Conservation (phyloP, 176 grass and related monocot genomes). For the Pontederia paniculata region DNA sequence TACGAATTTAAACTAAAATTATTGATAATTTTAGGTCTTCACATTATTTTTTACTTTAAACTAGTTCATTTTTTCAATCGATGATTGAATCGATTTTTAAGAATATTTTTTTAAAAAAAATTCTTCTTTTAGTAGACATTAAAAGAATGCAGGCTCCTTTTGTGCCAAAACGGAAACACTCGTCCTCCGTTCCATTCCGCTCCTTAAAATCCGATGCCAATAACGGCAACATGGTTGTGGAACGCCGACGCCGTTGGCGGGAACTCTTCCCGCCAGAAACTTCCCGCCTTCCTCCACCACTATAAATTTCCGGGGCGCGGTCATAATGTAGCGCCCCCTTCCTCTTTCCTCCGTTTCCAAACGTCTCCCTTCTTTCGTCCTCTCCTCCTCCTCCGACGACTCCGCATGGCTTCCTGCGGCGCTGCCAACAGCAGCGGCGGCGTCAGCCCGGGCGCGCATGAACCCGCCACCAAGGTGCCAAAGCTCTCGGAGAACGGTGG, state of each 20-base stretch:
- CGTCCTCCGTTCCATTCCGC: too few species aligned
- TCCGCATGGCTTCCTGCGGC: conserved; percentile 19
- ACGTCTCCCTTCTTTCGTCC: neutral
- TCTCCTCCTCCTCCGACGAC: neutral
- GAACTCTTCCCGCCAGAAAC: neutral
- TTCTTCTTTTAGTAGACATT: too few species aligned
- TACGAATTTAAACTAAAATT: too few species aligned
- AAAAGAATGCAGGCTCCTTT: too few species aligned
- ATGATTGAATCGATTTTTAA: too few species aligned
- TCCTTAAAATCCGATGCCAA: too few species aligned
- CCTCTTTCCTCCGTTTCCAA: neutral
- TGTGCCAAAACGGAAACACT: too few species aligned
- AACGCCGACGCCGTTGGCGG: neutral
- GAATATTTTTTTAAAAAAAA: too few species aligned
- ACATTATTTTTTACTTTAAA: too few species aligned
- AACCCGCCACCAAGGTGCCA: conserved; percentile 41
- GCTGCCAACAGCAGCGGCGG: conserved; percentile 7
- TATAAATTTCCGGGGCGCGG: conserved; percentile 7
- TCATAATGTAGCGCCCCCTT: neutral
- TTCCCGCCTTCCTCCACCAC: conserved; percentile 2
- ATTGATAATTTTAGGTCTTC: too few species aligned
- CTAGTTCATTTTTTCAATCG: too few species aligned
- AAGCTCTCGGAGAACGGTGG: conserved; percentile 20
- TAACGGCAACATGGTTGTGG: too few species aligned
- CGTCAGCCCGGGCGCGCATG: conserved; percentile 14